Percentiles rank a stretch among this genome's conserved stretches.
These are phyloP conservation scores for Grigorovia transvaalensis DNA, from an alignment of 805 yeast species.

Conservation along the genomic window DNA sequence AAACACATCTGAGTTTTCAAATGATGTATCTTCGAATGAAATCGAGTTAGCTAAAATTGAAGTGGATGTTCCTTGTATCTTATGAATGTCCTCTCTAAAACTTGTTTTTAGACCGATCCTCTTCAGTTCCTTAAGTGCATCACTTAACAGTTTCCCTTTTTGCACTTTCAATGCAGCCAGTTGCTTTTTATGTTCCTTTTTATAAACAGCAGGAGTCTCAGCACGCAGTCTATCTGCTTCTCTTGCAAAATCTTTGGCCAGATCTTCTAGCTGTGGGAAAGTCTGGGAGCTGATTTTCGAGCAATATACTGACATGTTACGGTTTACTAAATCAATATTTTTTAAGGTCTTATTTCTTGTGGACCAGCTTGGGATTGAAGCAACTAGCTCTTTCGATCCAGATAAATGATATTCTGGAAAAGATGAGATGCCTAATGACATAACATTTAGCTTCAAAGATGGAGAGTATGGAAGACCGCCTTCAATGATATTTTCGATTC, in stretches of 20 bases:
- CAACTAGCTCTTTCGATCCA: conserved; percentile 21
- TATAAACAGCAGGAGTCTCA: conserved; percentile 66
- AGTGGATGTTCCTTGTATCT: conserved; percentile 51
- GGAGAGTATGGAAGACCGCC: conserved; percentile 36
- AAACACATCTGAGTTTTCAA: conserved; percentile 40
- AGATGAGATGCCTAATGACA: conserved; percentile 3
- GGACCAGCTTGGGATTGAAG: conserved; percentile 37
- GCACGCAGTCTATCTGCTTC: conserved; percentile 54
- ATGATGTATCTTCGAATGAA: conserved; percentile 32
- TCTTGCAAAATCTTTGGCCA: conserved; percentile 42
- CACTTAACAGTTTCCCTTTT: conserved; percentile 69
- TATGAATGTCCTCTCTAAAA: conserved; percentile 55
- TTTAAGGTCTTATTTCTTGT: conserved; percentile 48
- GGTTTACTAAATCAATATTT: conserved; percentile 40
- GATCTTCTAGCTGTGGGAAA: conserved; percentile 41
- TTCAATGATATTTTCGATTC: conserved; percentile 49
- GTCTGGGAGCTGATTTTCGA: conserved; percentile 24
- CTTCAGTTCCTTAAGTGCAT: conserved; percentile 61
- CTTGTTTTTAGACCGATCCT: conserved; percentile 66
- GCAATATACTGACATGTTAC: conserved; percentile 45
- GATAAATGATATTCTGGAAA: conserved; percentile 6
- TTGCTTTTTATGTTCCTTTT: conserved; percentile 64
- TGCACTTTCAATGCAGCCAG: conserved; percentile 69
- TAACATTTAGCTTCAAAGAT: conserved; percentile 4
- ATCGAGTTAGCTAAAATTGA: conserved; percentile 46